Evolutionary conservation across 1,284 basidiomycete species (phyloP).

Genomic region (Ganoderma boninense): DNA sequence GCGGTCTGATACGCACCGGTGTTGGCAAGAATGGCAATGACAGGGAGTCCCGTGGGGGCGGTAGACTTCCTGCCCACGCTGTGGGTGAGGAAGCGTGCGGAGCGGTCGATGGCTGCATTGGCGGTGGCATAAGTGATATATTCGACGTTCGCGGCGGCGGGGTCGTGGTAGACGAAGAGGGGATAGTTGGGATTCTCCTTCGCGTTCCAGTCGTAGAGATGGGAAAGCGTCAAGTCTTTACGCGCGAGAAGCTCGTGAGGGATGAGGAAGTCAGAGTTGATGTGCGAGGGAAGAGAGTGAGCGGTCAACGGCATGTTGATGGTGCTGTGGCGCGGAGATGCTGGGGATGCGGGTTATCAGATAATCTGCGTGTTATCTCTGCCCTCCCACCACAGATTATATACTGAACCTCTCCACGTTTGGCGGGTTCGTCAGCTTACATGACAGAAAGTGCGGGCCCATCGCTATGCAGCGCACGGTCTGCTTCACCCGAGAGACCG

Average conservation of each 20-base stretch:
- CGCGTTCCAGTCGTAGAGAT: slow-evolving; percentile 27
- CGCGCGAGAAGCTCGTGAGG: slow-evolving; percentile 15
- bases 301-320: slow-evolving; percentile 23
- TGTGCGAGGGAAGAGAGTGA: slow-evolving; percentile 22
- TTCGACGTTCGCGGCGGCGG: not conserved
- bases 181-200: slow-evolving; percentile 29
- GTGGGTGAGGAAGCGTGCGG: slow-evolving; percentile 25
- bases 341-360: not conserved
- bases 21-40: slow-evolving; percentile 31
- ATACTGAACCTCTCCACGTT: not conserved
- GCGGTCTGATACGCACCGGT: slow-evolving; percentile 2
- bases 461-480: too few species aligned
- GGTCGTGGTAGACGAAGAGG: slow-evolving; percentile 29
- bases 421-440: not conserved
- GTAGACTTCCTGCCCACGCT: not conserved
- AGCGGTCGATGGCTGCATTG: slow-evolving; percentile 27
- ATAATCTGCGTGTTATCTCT: not conserved
- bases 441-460: not conserved
- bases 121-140: slow-evolving; percentile 26
- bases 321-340: not conserved
- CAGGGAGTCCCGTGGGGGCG: slow-evolving; percentile 15
- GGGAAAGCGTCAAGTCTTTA: slow-evolving; percentile 7
- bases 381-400: not conserved
- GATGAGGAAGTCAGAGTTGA: slow-evolving; percentile 20
- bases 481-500: too few species aligned